These are phyloP conservation scores for Aureobasidium mangrovei DNA, from an alignment of 2,329 filamentous ascomycete genomes.

Conservation along the genomic window DNA sequence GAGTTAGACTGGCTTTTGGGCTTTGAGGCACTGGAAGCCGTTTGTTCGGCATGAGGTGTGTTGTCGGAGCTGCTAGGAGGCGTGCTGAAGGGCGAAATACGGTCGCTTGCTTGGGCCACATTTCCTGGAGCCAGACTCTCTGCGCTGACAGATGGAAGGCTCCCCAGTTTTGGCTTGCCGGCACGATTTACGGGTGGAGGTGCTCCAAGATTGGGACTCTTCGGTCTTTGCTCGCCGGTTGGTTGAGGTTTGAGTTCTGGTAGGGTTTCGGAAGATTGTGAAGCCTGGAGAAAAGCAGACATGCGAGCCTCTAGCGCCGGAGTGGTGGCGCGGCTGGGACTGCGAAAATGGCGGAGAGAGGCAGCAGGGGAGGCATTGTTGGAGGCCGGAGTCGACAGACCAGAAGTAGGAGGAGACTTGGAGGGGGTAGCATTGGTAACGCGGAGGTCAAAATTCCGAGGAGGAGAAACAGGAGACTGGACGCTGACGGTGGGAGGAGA, in stretches of 20 bases:
- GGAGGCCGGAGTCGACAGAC: slow-evolving; percentile 20
- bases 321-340: slow-evolving; percentile 33
- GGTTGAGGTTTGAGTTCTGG: neutral
- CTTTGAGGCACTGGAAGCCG: neutral
- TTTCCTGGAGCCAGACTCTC: slow-evolving; percentile 20
- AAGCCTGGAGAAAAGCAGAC: slow-evolving; percentile 26
- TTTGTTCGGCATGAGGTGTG: slow-evolving; percentile 21
- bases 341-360: slow-evolving; percentile 26
- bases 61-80: slow-evolving; percentile 67
- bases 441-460: slow-evolving; percentile 33
- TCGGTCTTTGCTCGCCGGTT: neutral
- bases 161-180: slow-evolving; percentile 62
- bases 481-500: slow-evolving; percentile 59
- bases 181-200: slow-evolving; percentile 74
- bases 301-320: slow-evolving; percentile 34
- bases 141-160: slow-evolving; percentile 28
- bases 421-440: slow-evolving; percentile 9
- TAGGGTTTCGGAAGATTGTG: slow-evolving; percentile 14
- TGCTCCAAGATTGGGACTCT: slow-evolving; percentile 29
- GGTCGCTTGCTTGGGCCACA: neutral
- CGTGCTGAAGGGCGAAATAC: slow-evolving; percentile 70
- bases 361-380: slow-evolving; percentile 20
- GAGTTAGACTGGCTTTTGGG: neutral
- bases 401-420: slow-evolving; percentile 12
- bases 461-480: slow-evolving; percentile 62